Conservation (phyloP, 139 green algal species). For the Eudorina sp. region DNA sequence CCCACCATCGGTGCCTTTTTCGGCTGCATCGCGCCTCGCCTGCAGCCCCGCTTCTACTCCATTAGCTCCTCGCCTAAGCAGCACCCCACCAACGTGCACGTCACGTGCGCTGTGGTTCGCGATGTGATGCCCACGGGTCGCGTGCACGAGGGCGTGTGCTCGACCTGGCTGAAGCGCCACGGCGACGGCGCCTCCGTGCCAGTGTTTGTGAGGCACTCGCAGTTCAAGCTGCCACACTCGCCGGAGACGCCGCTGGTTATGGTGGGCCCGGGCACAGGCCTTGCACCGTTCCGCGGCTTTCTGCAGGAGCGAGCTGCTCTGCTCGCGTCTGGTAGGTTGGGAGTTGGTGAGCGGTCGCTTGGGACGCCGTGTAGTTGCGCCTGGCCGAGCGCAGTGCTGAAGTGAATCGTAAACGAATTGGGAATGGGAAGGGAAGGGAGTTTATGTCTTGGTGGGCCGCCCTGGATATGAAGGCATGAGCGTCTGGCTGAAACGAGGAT, state of each 20-base stretch:
- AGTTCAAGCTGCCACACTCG: conserved; percentile 91
- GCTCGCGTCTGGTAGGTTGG: conserved; percentile 22
- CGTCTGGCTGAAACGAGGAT: too few relatives aligned
- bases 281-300: conserved; percentile 98
- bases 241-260: conserved; percentile 88
- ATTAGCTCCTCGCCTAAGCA: conserved; percentile 84
- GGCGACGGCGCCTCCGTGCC: conserved; percentile 61
- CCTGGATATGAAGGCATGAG: too few relatives aligned
- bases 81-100: conserved; percentile 76
- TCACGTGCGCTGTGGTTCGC: conserved; percentile 87
- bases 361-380: too few relatives aligned
- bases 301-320: conserved; percentile 88
- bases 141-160: conserved; percentile 84
- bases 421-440: too few relatives aligned
- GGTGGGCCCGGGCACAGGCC: conserved; percentile 96
- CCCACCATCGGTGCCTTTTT: conserved; percentile 93
- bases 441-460: too few relatives aligned
- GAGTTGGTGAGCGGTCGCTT: too few relatives aligned
- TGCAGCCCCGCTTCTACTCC: conserved; percentile 93
- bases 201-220: conserved; percentile 87
- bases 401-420: too few relatives aligned
- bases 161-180: conserved; percentile 69
- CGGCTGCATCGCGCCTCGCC: conserved; percentile 80
- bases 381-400: too few relatives aligned
- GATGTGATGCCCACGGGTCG: conserved; percentile 78